Evolutionary conservation across 2,329 filamentous ascomycete species (phyloP), one percentile per base, ranked within the genome.

Genomic region (Alternaria ventricosa): DNA sequence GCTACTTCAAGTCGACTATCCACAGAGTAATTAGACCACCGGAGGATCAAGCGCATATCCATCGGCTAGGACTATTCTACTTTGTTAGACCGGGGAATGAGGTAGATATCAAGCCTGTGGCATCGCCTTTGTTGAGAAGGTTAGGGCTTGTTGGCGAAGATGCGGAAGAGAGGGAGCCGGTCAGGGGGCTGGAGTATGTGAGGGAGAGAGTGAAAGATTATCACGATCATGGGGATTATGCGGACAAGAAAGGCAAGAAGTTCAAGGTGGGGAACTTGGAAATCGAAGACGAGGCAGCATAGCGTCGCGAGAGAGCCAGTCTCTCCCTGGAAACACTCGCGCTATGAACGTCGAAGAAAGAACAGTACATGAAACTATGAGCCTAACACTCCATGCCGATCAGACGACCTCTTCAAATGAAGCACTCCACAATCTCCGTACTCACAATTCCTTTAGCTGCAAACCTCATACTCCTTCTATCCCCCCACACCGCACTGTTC

Each of bases 21-120:
- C 84, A 87, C 59, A 81, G 84, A 2, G 85, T 87, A 0, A 79
- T 83, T 47, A 79, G 81, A 11, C 84, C 84, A 2, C 85, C 84
- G 1, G 64, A 67, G 22, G 81, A 82, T 54, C 81, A 82, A 61
- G 73, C 70, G 12, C 72, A 78, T 47, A 74, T 75, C 11, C 71
- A 77, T 44, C 75, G 81, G 5, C 65, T 82, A 33, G 80, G 80
- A 4, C 67, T 82, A 41, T 79, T 81, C 46, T 83, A 82, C 62
- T 83, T 83, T 59, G 76, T 81, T 3, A 70, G 81, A 11, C 81
- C 81, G 0, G 74, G 75, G 0, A 78, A 81, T 53, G 73, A 82
- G 2, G 72, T 79, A 1, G 70, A 78, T 58, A 74, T 82, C 12
- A 77, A 77, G 46, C 77, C 80, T 10, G 77, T 80, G 18, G 71